Conservation (phyloP, 495 filamentous ascomycete species). For the Penicillium odoratum region DNA sequence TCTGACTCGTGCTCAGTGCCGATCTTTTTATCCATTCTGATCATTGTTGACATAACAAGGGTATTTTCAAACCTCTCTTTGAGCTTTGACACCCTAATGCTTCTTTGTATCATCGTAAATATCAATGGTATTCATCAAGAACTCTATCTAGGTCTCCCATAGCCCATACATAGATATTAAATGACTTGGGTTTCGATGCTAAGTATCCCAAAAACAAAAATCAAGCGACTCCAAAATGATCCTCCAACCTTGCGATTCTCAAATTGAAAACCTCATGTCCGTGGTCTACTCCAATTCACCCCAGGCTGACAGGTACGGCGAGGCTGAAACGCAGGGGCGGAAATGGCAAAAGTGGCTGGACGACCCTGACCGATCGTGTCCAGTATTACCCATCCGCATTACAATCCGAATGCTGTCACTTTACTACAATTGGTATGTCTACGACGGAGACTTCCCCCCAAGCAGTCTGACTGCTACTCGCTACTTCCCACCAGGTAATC, state of each 20-base stretch:
- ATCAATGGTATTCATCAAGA: neutral
- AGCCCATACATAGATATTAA: neutral
- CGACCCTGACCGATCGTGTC: neutral
- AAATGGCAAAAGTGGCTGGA: neutral
- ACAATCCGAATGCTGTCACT: neutral
- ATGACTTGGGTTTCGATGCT: neutral
- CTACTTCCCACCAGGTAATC: neutral
- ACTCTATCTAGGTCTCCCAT: too few species aligned
- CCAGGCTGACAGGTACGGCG: neutral
- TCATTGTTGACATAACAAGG: neutral
- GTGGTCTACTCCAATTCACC: neutral
- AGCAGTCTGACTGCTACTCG: neutral
- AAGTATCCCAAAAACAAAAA: too few species aligned
- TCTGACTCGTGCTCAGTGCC: neutral
- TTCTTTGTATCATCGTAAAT: neutral
- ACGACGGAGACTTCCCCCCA: neutral
- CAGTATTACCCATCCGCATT: neutral
- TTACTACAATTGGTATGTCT: neutral
- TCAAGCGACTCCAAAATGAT: neutral
- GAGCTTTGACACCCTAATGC: neutral
- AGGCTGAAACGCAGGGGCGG: neutral
- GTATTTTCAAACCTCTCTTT: neutral
- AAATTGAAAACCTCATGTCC: neutral
- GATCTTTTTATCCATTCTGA: neutral
- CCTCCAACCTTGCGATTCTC: neutral